Base-by-base conservation (phyloP, 208 protist genomes). In the Crithidia brevicula region DNA sequence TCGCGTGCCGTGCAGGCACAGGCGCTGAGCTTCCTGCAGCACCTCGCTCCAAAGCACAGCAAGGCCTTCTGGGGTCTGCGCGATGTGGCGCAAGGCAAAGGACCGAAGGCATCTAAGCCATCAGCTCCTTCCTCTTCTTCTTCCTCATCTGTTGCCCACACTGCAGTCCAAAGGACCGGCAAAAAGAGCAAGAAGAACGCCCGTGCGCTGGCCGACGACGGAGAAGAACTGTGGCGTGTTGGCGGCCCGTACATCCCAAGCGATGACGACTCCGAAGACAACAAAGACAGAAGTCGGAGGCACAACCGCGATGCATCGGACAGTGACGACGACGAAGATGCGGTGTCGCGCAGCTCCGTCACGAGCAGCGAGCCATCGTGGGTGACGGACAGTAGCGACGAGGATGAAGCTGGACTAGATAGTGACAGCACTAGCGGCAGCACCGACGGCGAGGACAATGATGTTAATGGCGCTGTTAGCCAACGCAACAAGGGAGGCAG, bases 41-140 rank as follows among this genome's bases (percentile, higher is more conserved):
- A 61, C 18, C 79, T 94, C 15, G 63, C 43, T 30, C 65, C 81
- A 1, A 47, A 33, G 13, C 61, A 73, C 30, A 77, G 78, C n/a
- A 51, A 81, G 36, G 28, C 63, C 23, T 90, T 94, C 68, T 94
- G 88, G 88, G 67, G 67, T 3, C 52, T 88, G 34, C 82, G 88
- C 28, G 67, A 81, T 27, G 83, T 88, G 25, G 88, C 88, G 11
- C 79, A 83, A 25, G 88, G 88, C 16, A 86, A 65, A 27, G 46
- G 22, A 34, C 27, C 63, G 22, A 49, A 49, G 22, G n/a, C 68
- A 27, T 11, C 36, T 6, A 27, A 36, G 13, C 23, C 31, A 11
- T 36, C 52, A 9, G 13, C 13, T 8, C 34, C 49, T 20, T 34
- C 49, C 27, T 6, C 70, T 2, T 47, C 38, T 15, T 18, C 45